These are phyloP conservation scores for Cercospora janseana DNA, from an alignment of 2,329 filamentous ascomycete genomes.

Conservation along the genomic window DNA sequence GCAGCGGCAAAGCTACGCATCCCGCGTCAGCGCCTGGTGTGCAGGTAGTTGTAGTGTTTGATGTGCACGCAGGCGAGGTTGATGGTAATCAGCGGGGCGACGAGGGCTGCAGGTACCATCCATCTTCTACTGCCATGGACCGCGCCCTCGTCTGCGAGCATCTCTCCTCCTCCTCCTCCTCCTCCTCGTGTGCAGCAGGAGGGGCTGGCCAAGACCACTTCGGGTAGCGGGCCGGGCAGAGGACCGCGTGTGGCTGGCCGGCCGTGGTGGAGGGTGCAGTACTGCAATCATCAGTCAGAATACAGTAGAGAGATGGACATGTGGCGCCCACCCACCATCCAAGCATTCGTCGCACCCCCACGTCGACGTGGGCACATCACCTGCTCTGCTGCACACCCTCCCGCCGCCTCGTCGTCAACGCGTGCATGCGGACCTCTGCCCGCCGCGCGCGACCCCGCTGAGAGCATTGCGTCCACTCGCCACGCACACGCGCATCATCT, in stretches of 20 bases:
- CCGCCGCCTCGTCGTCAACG: neutral
- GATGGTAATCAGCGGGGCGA: no score
- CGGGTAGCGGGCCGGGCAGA: no score
- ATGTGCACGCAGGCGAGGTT: neutral
- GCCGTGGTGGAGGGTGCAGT: no score
- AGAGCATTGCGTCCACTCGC: neutral
- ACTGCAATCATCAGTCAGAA: no score
- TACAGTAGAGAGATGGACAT: no score
- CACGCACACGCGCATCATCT: neutral
- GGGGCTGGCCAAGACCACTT: no score
- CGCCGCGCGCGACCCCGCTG: neutral
- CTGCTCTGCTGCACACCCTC: neutral
- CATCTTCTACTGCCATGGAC: no score
- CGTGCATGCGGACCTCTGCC: slow-evolving; percentile 3
- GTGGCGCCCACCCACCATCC: neutral
- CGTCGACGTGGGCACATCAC: neutral
- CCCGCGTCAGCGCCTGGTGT: slow-evolving; percentile 9
- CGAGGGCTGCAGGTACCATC: slow-evolving; percentile 18
- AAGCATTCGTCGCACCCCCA: neutral
- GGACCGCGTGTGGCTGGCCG: no score
- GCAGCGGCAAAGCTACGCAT: slow-evolving; percentile 14
- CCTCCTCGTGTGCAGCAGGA: no score
- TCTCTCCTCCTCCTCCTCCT: no score
- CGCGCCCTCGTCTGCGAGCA: no score
- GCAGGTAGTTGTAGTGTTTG: no score